Percentiles rank a stretch among this genome's conserved stretches.
Conservation (phyloP, 2,329 filamentous ascomycete species). For the Didymella arachidicola region DNA sequence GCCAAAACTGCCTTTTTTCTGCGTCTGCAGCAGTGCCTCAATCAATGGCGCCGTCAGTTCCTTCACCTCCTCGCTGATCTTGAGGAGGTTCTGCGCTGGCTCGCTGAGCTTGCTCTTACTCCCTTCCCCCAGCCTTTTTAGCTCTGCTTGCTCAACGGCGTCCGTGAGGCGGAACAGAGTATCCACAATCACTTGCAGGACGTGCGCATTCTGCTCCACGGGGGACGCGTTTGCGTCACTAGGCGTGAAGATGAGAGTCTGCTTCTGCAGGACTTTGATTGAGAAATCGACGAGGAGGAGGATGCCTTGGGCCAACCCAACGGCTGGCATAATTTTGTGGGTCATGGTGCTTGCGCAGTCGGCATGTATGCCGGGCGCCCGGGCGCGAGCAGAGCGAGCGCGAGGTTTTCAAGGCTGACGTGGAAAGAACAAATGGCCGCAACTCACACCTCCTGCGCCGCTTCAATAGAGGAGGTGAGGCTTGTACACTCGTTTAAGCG, state of each 20-base stretch:
- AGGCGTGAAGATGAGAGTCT: constrained; percentile 36
- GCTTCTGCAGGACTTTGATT: constrained; percentile 33
- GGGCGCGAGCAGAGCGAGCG: neutral
- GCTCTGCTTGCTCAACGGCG: constrained; percentile 30
- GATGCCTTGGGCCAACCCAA: constrained; percentile 31
- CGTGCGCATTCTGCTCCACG: constrained; percentile 28
- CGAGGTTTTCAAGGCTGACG: neutral
- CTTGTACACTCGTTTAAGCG: constrained; percentile 21
- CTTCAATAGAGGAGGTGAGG: constrained; percentile 6
- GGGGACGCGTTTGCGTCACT: constrained; percentile 19
- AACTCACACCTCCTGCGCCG: constrained; percentile 16
- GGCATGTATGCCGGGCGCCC: constrained; percentile 16
- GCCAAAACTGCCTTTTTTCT: constrained; percentile 30
- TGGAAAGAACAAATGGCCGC: constrained; percentile 16
- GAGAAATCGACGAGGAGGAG: constrained; percentile 37
- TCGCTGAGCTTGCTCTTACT: constrained; percentile 38
- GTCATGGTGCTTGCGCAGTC: constrained; percentile 19
- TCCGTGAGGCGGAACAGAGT: constrained; percentile 35
- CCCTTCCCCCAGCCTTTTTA: constrained; percentile 29
- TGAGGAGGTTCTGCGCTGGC: constrained; percentile 36
- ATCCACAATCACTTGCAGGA: constrained; percentile 35
- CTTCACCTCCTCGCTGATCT: constrained; percentile 35
- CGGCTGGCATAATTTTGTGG: constrained; percentile 28
- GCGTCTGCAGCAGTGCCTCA: constrained; percentile 32
- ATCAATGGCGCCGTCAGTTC: constrained; percentile 29